phyloP scores from a whole-genome alignment of 345 rosid species.

The Eucalyptus shirleyi region DNA sequence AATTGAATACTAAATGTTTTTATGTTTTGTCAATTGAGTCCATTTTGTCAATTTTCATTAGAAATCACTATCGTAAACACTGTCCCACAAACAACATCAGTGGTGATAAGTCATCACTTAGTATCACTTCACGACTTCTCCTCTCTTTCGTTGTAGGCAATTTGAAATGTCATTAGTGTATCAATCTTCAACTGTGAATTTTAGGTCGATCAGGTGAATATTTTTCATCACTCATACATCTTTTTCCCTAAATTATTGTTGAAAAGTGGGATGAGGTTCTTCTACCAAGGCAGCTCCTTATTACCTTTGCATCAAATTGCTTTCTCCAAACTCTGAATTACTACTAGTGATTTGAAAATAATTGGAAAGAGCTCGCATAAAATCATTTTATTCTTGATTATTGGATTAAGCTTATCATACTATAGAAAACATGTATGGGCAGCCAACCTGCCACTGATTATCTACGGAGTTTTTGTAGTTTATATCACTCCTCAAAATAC shows the following conservation, averaged over 20 bases:
- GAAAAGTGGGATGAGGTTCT: background rate
- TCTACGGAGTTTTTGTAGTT: background rate
- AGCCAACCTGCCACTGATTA: background rate
- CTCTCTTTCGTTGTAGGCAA: background rate
- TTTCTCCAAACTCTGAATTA: background rate
- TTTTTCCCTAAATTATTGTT: background rate
- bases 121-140: background rate
- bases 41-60: too few relatives aligned
- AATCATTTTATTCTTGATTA: background rate
- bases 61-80: accelerated
- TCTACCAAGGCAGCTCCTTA: background rate
- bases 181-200: background rate
- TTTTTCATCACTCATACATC: background rate
- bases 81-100: accelerated
- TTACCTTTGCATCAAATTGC: background rate
- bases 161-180: background rate
- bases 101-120: background rate
- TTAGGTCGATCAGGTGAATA: background rate
- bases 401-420: background rate
- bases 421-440: background rate
- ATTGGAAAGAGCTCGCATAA: background rate
- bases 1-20: too few relatives aligned
- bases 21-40: background rate
- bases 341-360: background rate
- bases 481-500: background rate